Conservation (phyloP, 192 early-diverging fungal species). For the Gamsiella multidivaricata region DNA sequence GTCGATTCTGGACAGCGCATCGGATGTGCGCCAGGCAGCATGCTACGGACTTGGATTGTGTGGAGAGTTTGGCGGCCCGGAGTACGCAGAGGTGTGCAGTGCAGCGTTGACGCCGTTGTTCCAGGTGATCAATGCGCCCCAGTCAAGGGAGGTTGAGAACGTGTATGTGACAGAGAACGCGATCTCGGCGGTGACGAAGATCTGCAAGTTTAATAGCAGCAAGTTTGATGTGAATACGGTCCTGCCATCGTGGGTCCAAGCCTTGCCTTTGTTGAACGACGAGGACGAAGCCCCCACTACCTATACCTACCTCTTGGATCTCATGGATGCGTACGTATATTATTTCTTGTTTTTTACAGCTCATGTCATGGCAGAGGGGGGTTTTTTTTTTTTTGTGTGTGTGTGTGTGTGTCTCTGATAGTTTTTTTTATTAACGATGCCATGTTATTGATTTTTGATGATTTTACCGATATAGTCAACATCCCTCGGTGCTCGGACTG, state of each 20-base stretch:
- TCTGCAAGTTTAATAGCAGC: slow-evolving; percentile 73
- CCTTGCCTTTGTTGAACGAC: slow-evolving; percentile 89
- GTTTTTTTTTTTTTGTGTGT: neutral
- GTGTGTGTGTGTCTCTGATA: too few species aligned
- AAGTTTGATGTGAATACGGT: slow-evolving; percentile 72
- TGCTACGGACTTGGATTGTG: slow-evolving; percentile 95
- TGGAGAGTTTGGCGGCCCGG: slow-evolving; percentile 87
- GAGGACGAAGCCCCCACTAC: slow-evolving; percentile 84
- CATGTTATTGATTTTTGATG: neutral
- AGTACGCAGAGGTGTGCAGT: slow-evolving; percentile 78
- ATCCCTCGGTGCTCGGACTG: slow-evolving; percentile 70
- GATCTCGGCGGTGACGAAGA: slow-evolving; percentile 92
- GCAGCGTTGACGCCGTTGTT: slow-evolving; percentile 84
- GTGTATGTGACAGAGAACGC: slow-evolving; percentile 94
- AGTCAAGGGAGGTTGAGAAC: slow-evolving; percentile 78
- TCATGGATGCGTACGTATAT: slow-evolving; percentile 67
- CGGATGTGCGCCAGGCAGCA: slow-evolving; percentile 92
- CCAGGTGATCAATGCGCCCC: slow-evolving; percentile 70
- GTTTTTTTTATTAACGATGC: neutral
- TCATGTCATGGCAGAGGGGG: neutral
- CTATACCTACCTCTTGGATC: slow-evolving; percentile 82
- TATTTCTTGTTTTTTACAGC: neutral
- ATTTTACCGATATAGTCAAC: slow-evolving; percentile 64
- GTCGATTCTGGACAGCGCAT: slow-evolving; percentile 61
- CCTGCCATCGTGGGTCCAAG: slow-evolving; percentile 78